Evolutionary conservation across 2,329 filamentous ascomycete genomes (phyloP), one percentile per base, ranked within the genome.

Genomic region (Dendryphion nanum): DNA sequence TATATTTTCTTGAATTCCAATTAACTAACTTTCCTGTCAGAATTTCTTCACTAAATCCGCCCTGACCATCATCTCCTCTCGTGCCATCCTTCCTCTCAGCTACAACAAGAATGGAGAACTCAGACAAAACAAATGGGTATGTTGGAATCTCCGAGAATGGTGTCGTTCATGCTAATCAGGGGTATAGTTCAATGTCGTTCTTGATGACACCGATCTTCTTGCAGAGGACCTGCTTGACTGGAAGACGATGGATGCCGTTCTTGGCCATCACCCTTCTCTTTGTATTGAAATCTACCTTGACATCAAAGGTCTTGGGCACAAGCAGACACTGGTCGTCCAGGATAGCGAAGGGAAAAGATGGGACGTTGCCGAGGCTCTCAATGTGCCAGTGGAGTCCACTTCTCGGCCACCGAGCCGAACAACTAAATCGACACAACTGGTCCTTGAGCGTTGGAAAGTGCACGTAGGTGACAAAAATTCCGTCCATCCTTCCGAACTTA

Each of bases 21-120:
- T 30, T 8, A n/a, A 8, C 23, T 26, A n/a, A n/a, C n/a, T n/a
- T n/a, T 26, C 23, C 23, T 26, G 23, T 12, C 57, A 96, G 89
- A 95, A 96, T 63, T 93, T 95, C 67, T 87, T 90, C 64, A 83
- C 82, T 51, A 97, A 96, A 72, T 84, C 87, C 23, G 88, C 89
- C 26, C 78, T 93, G 35, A 79, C 93, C 34, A 83, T 97, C 38
- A 72, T 95, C 23, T 86, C 90, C 49, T 86, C 90, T 7, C 79
- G 91, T 51, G 82, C 90, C 46, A 80, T 82, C 38, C 76, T 94
- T 6, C 69, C 83, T 59, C 67, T 78, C 62, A 61, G 70, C 21
- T 77, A 72, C 58, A 76, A 66, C 18, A 77, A 75, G 53, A 76
- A 76, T 45, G 75, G 79, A 15, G 75, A 79, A 47, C 79, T 79